These are phyloP conservation scores for Fusarium continuum DNA, from an alignment of 2,329 filamentous ascomycete species.

Conservation along the genomic window DNA sequence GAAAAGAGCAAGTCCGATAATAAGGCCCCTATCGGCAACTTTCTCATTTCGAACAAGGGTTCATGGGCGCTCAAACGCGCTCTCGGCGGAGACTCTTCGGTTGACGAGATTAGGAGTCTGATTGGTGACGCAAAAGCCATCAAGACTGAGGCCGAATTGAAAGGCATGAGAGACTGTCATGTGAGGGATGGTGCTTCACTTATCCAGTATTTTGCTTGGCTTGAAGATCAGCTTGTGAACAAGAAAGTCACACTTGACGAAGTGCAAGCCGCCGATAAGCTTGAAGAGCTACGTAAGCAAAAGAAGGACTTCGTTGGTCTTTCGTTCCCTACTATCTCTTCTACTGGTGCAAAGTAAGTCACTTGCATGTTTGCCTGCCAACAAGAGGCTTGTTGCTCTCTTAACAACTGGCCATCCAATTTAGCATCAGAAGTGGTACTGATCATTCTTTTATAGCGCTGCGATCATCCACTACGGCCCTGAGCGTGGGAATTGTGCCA, in stretches of 20 bases:
- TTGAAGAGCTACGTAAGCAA: slow-evolving; percentile 77
- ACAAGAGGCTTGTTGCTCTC: neutral
- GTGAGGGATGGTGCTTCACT: slow-evolving; percentile 91
- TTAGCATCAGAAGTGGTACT: neutral
- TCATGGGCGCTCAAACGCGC: slow-evolving; percentile 93
- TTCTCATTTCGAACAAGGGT: slow-evolving; percentile 85
- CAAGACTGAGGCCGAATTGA: slow-evolving; percentile 89
- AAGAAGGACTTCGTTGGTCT: slow-evolving; percentile 83
- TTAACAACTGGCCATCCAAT: neutral
- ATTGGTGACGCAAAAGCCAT: slow-evolving; percentile 91
- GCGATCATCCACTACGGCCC: slow-evolving; percentile 97
- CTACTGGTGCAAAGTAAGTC: slow-evolving; percentile 78
- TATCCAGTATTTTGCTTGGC: slow-evolving; percentile 94
- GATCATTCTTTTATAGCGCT: slow-evolving; percentile 64
- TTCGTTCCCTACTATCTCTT: slow-evolving; percentile 96
- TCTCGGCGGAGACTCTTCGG: slow-evolving; percentile 83
- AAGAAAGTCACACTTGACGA: slow-evolving; percentile 83
- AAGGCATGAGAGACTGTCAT: slow-evolving; percentile 94
- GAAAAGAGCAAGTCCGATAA: slow-evolving; percentile 48
- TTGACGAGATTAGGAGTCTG: slow-evolving; percentile 88
- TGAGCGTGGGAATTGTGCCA: slow-evolving; percentile 80
- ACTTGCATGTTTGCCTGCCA: neutral
- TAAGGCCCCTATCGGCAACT: slow-evolving; percentile 64
- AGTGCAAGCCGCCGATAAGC: slow-evolving; percentile 88
- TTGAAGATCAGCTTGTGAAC: slow-evolving; percentile 84